Percentiles rank a stretch among this genome's conserved stretches.
phyloP scores from a whole-genome alignment of 176 grass and related monocot species.

The Oryza meyeriana region DNA sequence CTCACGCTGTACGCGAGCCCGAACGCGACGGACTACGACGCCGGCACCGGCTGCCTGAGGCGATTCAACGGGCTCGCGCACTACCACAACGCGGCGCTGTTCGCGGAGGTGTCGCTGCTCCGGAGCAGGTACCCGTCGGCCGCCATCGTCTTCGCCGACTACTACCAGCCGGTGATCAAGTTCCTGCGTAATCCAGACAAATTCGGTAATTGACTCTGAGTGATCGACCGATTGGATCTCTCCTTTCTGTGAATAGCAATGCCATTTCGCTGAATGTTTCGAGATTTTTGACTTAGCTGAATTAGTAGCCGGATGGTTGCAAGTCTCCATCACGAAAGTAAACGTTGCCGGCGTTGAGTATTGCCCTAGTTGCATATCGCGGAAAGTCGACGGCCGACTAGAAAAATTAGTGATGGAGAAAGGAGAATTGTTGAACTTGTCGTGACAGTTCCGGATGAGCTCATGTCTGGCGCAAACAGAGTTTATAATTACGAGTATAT shows the following conservation, averaged over 20 bases:
- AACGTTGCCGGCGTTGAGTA: background rate
- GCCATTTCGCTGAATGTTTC: background rate
- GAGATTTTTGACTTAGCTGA: background rate
- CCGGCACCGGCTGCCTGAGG: slow-evolving; percentile 40
- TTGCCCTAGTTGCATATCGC: background rate
- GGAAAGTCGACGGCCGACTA: background rate
- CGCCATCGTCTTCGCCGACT: slow-evolving; percentile 44
- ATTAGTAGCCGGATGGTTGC: too few relatives aligned
- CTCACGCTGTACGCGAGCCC: slow-evolving; percentile 26
- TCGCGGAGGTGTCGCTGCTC: background rate
- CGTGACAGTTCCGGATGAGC: too few relatives aligned
- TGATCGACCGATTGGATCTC: too few relatives aligned
- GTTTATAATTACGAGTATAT: too few relatives aligned
- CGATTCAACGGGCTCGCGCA: slow-evolving; percentile 35
- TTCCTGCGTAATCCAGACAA: background rate
- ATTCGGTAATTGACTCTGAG: too few relatives aligned
- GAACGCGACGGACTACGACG: slow-evolving; percentile 25
- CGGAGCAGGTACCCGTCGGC: slow-evolving; percentile 9
- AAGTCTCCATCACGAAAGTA: background rate
- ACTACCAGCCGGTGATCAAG: slow-evolving; percentile 4
- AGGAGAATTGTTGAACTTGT: background rate
- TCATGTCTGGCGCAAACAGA: too few relatives aligned
- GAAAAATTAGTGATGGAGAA: background rate
- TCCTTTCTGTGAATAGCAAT: too few relatives aligned
- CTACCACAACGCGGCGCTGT: slow-evolving; percentile 40